Base-by-base conservation (phyloP, 139 green algal genomes). In the Chlorella sp. region DNA sequence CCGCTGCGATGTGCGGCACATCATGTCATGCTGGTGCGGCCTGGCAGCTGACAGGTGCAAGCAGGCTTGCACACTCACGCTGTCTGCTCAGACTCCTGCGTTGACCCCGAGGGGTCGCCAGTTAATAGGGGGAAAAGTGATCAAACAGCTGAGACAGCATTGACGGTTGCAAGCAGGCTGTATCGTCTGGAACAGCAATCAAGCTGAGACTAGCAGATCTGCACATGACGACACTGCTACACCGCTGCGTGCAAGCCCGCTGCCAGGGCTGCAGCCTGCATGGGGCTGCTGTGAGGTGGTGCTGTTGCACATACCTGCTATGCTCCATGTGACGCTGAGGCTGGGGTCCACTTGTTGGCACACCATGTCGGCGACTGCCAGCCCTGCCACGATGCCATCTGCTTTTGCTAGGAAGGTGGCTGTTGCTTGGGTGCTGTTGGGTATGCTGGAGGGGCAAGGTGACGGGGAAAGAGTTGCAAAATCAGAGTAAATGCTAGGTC, bases 401-500 rank as follows among this genome's bases (percentile, higher is more conserved):
- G 85, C 90, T 76, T 99, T 99, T 3, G 94, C 91, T 22, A 98
- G 72, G 71, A 99, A 98, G 5, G 82, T 90, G 14, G 88, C 95
- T 1, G 72, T 75, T 17, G 90, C 93, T 59, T 83, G 73, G 0
- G 83, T 94, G 31, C 68, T 74, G 6, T 80, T 75, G 0, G 90
- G 83, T 17, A 98, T 90, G 6, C 92, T 96, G 88, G 62, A 62
- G 10, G 17, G 10, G 10, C 10, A 10, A 55, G 17, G 10, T 26
- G 10, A 55, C 42, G 17, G 17, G 42, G 10, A 55, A 55, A 55
- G 42, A 10, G 17, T 55, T 10, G 10, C 42, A 55, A 26, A 17
- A 17, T 55, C 42, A 55, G 10, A 26, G 42, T 55, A 26, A 55
- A 55, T 55, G 42, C 10, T 55, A 17, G 10, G 42, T 17, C 10